Percentiles rank a stretch among this genome's conserved stretches.
Conservation (phyloP, 345 rosid genomes). For the Arabidopsis thaliana region DNA sequence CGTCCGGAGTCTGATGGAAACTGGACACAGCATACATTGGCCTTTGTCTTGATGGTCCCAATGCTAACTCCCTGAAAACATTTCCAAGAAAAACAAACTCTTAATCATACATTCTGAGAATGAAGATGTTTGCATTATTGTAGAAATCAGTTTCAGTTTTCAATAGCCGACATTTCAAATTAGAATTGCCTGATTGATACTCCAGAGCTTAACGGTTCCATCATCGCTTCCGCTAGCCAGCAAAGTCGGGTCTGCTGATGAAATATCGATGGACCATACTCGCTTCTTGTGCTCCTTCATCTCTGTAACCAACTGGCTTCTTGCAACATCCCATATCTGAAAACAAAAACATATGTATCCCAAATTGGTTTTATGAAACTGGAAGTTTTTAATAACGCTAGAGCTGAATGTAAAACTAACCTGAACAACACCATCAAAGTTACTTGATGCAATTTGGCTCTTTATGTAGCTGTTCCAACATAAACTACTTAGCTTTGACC, state of each 20-base stretch:
- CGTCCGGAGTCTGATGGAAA: constrained; percentile 84
- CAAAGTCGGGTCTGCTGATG: constrained; percentile 90
- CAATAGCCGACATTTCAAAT: constrained; percentile 83
- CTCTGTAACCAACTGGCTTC: constrained; percentile 77
- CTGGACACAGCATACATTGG: constrained; percentile 93
- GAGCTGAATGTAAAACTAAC: constrained; percentile 47
- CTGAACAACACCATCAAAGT: constrained; percentile 98
- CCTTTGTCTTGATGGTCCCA: constrained; percentile 87
- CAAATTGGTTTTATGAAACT: not conserved
- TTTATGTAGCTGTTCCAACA: constrained; percentile 96
- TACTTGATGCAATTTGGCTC: constrained; percentile 96
- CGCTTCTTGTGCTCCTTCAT: constrained; percentile 94
- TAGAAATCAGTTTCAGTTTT: constrained; percentile 64
- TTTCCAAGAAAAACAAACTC: constrained; percentile 46
- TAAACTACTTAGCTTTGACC: constrained; percentile 83
- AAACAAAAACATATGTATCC: constrained; percentile 13
- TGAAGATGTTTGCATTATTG: constrained; percentile 10
- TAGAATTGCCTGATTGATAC: constrained; percentile 99
- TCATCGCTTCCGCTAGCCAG: constrained; percentile 98
- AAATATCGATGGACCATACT: constrained; percentile 92
- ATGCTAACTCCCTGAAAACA: constrained; percentile 85
- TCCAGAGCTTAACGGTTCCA: constrained; percentile 97
- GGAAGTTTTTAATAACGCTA: not conserved
- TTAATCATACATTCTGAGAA: constrained; percentile 46
- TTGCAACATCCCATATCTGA: constrained; percentile 94